Percentiles rank a stretch among this genome's conserved stretches.
Evolutionary conservation across 768 basidiomycete species (phyloP).

Genomic region (Goffeauzyma gilvescens): DNA sequence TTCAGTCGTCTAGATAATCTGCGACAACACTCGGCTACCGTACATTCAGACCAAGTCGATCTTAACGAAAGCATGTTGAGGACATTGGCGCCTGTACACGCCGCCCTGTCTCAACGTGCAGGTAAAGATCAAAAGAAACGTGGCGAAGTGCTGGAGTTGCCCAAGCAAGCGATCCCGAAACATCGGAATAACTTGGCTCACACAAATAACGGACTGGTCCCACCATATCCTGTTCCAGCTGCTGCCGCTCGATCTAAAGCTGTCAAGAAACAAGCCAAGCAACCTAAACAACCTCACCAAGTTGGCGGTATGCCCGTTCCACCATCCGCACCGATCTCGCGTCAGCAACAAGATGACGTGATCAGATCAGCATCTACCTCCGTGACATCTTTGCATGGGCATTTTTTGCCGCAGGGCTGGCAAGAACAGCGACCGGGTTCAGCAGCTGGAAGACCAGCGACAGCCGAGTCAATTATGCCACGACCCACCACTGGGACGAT

Average conservation of each 20-base stretch:
- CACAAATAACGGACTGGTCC: too few species aligned
- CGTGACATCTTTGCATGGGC: too few species aligned
- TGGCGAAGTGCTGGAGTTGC: conserved; percentile 29
- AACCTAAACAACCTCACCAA: neutral
- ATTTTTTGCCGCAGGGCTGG: neutral
- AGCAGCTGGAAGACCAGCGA: neutral
- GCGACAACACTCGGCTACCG: conserved; percentile 89
- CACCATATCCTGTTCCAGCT: neutral
- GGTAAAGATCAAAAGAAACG: conserved; percentile 26
- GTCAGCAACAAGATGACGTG: neutral
- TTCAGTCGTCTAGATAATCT: conserved; percentile 94
- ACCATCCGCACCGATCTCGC: neutral
- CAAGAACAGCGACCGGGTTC: neutral
- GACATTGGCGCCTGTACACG: conserved; percentile 27
- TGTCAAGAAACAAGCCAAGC: neutral
- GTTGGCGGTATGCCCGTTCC: neutral
- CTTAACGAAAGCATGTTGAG: conserved; percentile 28
- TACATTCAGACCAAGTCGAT: conserved; percentile 63
- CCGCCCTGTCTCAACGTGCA: conserved; percentile 26
- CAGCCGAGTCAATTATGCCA: neutral
- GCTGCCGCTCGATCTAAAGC: neutral
- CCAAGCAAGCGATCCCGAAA: conserved; percentile 24
- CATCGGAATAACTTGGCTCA: conserved; percentile 8
- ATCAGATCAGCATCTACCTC: too few species aligned
- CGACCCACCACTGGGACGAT: neutral